These are phyloP conservation scores for Chamaenerion angustifolium DNA, from an alignment of 345 rosid genomes.

Conservation along the genomic window DNA sequence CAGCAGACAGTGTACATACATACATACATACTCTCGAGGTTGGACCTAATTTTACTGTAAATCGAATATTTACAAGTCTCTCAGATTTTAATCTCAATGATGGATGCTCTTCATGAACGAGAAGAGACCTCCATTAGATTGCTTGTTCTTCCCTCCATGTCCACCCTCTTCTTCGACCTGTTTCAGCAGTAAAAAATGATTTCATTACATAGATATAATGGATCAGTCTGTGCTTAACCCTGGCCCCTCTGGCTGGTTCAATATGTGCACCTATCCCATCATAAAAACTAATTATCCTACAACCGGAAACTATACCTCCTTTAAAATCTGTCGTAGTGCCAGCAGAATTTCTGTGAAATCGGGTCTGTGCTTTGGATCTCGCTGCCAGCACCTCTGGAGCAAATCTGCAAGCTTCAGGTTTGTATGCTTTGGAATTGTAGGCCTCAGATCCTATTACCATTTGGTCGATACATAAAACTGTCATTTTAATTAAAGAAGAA, in stretches of 20 bases:
- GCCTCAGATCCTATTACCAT: conserved; percentile 45
- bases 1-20: too few relatives aligned
- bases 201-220: neutral
- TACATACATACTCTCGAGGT: too few relatives aligned
- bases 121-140: conserved; percentile 28
- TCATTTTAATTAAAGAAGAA: too few relatives aligned
- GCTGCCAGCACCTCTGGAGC: conserved; percentile 88
- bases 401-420: conserved; percentile 60
- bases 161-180: conserved; percentile 51
- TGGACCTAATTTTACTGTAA: too few relatives aligned
- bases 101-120: conserved; percentile 38
- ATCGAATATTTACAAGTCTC: neutral
- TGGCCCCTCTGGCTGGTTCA: too few relatives aligned
- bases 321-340: conserved; percentile 43
- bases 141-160: conserved; percentile 31
- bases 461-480: too few relatives aligned
- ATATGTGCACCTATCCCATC: too few relatives aligned
- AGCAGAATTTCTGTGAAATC: conserved; percentile 59
- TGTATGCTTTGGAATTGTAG: conserved; percentile 63
- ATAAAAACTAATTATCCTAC: too few relatives aligned
- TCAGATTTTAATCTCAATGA: conserved; percentile 21
- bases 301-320: conserved; percentile 29
- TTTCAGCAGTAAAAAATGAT: conserved; percentile 6
- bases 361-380: conserved; percentile 67
- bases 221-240: too few relatives aligned